Evolutionary conservation across 371 early-diverging fungal species (phyloP).

Genomic region (Mucor indicus): DNA sequence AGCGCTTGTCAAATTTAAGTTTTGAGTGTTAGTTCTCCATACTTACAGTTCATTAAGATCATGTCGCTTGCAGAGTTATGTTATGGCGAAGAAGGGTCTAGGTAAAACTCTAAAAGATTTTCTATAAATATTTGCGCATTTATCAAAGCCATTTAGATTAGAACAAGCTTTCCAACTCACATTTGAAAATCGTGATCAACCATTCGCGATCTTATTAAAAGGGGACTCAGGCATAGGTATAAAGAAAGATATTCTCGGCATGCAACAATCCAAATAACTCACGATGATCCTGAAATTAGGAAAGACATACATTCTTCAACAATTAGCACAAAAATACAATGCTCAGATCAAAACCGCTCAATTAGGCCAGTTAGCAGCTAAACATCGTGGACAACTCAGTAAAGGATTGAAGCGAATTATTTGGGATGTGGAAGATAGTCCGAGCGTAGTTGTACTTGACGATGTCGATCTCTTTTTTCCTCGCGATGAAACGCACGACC

Average conservation of each 20-base stretch:
- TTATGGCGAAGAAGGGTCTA: slow-evolving; percentile 46
- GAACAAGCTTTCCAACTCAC: slow-evolving; percentile 36
- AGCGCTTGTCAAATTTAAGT: too few relatives aligned
- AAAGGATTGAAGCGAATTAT: slow-evolving; percentile 32
- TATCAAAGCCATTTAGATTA: slow-evolving; percentile 14
- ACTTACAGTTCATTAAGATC: too few relatives aligned
- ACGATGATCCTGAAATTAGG: slow-evolving; percentile 23
- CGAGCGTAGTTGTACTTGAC: slow-evolving; percentile 45
- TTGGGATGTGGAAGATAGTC: slow-evolving; percentile 15
- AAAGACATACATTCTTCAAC: slow-evolving; percentile 28
- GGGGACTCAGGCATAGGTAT: slow-evolving; percentile 47
- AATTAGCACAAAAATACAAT: slow-evolving; percentile 22
- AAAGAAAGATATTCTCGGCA: neutral
- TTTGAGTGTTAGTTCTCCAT: too few relatives aligned
- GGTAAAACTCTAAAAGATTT: slow-evolving; percentile 12
- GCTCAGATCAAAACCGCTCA: slow-evolving; percentile 16
- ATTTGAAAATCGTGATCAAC: slow-evolving; percentile 9
- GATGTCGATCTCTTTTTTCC: slow-evolving; percentile 58
- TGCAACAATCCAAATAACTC: neutral
- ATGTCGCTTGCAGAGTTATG: slow-evolving; percentile 19
- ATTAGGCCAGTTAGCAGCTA: slow-evolving; percentile 37
- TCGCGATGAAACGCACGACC: slow-evolving; percentile 26
- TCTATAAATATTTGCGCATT: neutral
- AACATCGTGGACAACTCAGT: slow-evolving; percentile 33
- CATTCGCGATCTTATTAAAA: slow-evolving; percentile 20